A percentile compares a stretch with the other conserved stretches of the same genome.
phyloP scores from a whole-genome alignment of 768 basidiomycete genomes.

The Psilocybe sp. region DNA sequence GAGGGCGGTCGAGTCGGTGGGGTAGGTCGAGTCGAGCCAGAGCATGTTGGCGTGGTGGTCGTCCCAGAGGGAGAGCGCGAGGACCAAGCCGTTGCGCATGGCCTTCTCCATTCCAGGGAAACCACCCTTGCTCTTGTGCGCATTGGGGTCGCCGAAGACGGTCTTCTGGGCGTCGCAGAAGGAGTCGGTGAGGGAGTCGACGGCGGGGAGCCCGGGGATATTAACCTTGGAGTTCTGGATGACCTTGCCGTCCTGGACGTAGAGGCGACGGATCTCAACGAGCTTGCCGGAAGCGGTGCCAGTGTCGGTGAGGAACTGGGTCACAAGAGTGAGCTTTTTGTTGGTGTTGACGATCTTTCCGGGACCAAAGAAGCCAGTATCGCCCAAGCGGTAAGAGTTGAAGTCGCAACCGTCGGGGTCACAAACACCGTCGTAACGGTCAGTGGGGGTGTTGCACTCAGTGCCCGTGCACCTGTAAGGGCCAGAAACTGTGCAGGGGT shows the following conservation, averaged over 20 bases:
- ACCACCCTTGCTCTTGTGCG: not conserved
- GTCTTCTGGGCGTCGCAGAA: conserved; percentile 1
- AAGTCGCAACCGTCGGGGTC: conserved; percentile 3
- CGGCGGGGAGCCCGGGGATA: not conserved
- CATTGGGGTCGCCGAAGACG: not conserved
- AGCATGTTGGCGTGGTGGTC: conserved; percentile 2
- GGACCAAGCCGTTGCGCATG: conserved; percentile 3
- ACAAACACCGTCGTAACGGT: not conserved
- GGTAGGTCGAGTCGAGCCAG: conserved; percentile 5
- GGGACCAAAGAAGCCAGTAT: conserved; percentile 1
- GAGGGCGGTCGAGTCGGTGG: not conserved
- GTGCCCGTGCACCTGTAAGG: not conserved
- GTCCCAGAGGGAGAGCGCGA: conserved; percentile 2
- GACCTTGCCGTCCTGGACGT: not conserved
- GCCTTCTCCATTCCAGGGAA: not conserved
- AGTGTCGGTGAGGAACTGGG: conserved; percentile 7
- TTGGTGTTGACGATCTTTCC: conserved; percentile 3
- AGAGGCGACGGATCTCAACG: not conserved
- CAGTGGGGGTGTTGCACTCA: not conserved
- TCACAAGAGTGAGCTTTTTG: not conserved
- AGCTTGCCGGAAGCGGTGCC: not conserved
- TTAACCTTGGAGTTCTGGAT: conserved; percentile 5
- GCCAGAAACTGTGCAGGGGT: not conserved
- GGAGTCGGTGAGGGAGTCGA: not conserved
- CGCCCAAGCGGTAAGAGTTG: conserved; percentile 6